These are phyloP conservation scores for Tripidium arundinaceum DNA, from an alignment of 202 grass and related monocot genomes.

Conservation along the genomic window DNA sequence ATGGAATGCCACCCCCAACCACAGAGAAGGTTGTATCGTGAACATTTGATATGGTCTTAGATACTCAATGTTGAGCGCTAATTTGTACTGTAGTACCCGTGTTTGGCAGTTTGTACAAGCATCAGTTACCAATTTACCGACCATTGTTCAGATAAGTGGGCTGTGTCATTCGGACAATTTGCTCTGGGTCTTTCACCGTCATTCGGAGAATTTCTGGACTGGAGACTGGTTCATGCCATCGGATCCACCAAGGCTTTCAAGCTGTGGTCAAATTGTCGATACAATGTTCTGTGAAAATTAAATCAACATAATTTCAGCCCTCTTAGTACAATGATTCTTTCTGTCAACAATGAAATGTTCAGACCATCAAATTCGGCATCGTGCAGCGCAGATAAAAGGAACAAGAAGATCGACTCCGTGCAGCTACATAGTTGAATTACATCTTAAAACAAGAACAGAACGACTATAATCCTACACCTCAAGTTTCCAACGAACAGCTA, in stretches of 20 bases:
- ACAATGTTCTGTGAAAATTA: no score
- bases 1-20: background rate
- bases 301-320: background rate
- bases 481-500: no score
- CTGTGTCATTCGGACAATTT: background rate
- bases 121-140: background rate
- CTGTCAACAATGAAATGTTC: background rate
- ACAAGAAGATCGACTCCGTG: no score
- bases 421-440: background rate
- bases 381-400: no score
- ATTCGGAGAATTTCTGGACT: no score
- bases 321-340: background rate
- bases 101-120: background rate
- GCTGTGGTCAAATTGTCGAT: background rate
- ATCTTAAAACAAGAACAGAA: slow-evolving; percentile 14
- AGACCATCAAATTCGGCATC: no score
- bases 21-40: background rate
- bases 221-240: background rate
- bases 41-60: background rate
- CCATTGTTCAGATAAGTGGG: background rate
- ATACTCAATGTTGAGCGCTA: background rate
- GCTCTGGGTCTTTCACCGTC: background rate
- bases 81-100: background rate
- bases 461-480: no score
- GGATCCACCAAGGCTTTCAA: background rate